Evolutionary conservation across 257 asterid genomes (phyloP).

Genomic region (Vinca minor): DNA sequence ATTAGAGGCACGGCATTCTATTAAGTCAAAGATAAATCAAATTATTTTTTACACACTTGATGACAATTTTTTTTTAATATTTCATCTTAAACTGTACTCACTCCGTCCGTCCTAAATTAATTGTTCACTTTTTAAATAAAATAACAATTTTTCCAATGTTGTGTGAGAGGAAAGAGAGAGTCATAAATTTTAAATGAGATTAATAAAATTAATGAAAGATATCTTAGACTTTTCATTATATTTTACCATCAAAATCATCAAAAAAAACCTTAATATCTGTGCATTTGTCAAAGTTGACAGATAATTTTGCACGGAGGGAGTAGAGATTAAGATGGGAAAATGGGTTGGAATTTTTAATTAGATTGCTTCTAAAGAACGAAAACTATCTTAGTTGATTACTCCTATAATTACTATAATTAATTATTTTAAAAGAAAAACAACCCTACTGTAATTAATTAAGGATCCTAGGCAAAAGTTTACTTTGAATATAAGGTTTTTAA

Average conservation of each 20-base stretch:
- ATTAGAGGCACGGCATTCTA: background rate
- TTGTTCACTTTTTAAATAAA: too few relatives aligned
- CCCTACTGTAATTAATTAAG: background rate
- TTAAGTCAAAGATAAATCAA: background rate
- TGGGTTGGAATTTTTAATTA: background rate
- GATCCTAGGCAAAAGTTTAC: constrained; percentile 8
- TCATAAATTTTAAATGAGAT: too few relatives aligned
- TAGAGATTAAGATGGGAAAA: background rate
- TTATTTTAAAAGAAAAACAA: background rate
- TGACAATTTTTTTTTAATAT: background rate
- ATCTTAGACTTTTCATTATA: too few relatives aligned
- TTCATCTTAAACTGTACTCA: too few relatives aligned
- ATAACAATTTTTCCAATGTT: too few relatives aligned
- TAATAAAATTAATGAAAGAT: too few relatives aligned
- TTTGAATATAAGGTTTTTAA: background rate
- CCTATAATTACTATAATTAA: background rate
- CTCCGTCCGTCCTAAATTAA: too few relatives aligned
- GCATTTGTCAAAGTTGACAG: too few relatives aligned
- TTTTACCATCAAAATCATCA: too few relatives aligned
- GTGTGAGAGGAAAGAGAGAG: too few relatives aligned
- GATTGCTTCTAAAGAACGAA: background rate
- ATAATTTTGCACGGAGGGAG: too few relatives aligned
- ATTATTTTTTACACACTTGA: background rate
- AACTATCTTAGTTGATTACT: constrained; percentile 2
- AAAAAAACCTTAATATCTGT: too few relatives aligned